phyloP scores from a whole-genome alignment of 306 rosid species.

The Arachis stenosperma region DNA sequence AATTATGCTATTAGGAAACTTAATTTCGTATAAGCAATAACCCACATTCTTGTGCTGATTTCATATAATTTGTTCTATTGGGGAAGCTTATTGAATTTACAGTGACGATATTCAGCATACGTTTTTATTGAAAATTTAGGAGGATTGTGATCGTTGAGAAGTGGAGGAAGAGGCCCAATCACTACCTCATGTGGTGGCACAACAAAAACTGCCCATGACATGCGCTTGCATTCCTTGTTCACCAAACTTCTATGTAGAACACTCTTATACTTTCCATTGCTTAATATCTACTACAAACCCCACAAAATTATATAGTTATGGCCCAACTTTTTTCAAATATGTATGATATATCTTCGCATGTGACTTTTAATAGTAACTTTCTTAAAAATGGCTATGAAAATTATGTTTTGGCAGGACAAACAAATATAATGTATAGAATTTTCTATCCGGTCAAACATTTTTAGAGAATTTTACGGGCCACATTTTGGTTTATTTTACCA shows the following conservation, averaged over 20 bases:
- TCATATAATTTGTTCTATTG: constrained; percentile 26
- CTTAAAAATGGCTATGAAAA: too few relatives aligned
- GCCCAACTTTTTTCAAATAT: constrained; percentile 72
- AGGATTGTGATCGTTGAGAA: constrained; percentile 50
- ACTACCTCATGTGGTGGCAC: constrained; percentile 52
- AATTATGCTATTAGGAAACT: too few relatives aligned
- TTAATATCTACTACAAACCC: constrained; percentile 45
- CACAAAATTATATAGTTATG: constrained; percentile 18
- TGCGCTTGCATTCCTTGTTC: constrained; percentile 58
- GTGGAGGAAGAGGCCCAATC: constrained; percentile 58
- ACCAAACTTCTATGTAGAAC: constrained; percentile 72
- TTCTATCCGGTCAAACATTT: too few relatives aligned
- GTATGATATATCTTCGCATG: constrained; percentile 13
- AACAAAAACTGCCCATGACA: constrained; percentile 79
- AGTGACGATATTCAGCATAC: constrained; percentile 59
- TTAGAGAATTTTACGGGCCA: too few relatives aligned
- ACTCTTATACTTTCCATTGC: constrained; percentile 72
- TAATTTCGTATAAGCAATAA: too few relatives aligned
- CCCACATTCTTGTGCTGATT: background rate
- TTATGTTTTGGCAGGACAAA: too few relatives aligned
- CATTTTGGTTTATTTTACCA: too few relatives aligned
- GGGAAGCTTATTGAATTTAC: constrained; percentile 68
- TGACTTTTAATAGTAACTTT: too few relatives aligned
- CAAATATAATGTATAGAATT: too few relatives aligned
- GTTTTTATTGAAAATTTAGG: constrained; percentile 67